Evolutionary conservation across 1,139 yeast species (phyloP), one percentile per base, ranked within the genome.

Genomic region (Keqinozyma sinolaborantium): DNA sequence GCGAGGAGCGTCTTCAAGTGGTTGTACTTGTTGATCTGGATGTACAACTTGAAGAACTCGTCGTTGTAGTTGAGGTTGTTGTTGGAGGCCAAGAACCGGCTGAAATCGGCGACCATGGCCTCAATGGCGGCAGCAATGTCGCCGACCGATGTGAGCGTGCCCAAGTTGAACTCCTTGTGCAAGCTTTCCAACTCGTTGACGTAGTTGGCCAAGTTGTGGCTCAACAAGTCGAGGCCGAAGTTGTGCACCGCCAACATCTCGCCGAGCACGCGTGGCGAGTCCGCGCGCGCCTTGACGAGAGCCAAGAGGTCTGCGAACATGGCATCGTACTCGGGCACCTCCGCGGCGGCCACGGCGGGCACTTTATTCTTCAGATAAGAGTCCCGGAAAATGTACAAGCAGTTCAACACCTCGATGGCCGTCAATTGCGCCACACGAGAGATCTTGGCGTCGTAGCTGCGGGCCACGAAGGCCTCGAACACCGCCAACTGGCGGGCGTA

Each of bases 351-450:
- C 25, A 57, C 42, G 4, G 38, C 35, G 4, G 41, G 41, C 16
- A 58, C 35, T 30, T 52, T 50, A 23, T 46, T 47, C 30, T 52
- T 50, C 28, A 34, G 31, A 33, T 53, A 53, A 33, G 40, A 42
- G 28, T 56, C 54, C 34, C 53, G 56, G 44, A 58, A 61, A 16
- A 56, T 48, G 38, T 53, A 57, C 23, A 60, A 39, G 7, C 53
- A 47, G 39, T 56, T 61, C 34, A 52, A 43, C 5, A 58, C 35
- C 36, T 62, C 67, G 7, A 50, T 35, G 6, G 56, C 32, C 5
- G 61, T 56, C 35, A 62, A 49, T 32, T 60, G 58, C 14, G 38
- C 41, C 30, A 59, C 55, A 6, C 34, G 35, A 4, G 32, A 38
- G 31, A 58, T 44, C 31, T 56, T 53, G 24, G 45, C 27, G 26